Evolutionary conservation across 208 protist species (phyloP).

Genomic region (Crithidia sp.): DNA sequence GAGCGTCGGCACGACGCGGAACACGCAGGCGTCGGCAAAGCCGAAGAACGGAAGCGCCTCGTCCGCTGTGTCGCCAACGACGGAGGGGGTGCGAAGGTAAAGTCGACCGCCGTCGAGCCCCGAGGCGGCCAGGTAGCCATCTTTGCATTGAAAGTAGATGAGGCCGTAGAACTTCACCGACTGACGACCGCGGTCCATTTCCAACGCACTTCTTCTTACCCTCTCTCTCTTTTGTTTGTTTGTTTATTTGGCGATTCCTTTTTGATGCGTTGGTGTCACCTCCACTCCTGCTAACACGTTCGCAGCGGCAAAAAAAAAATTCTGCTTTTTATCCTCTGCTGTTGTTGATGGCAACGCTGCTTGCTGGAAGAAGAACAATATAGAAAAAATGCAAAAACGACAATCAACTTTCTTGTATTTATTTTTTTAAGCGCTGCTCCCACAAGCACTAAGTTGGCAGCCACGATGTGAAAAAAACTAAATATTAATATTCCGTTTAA

Average conservation of each 20-base stretch:
- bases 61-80: slow-evolving; percentile 44
- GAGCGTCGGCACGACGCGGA: slow-evolving; percentile 52
- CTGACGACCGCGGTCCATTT: slow-evolving; percentile 60
- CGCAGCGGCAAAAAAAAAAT: no score
- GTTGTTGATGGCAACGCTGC: no score
- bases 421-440: no score
- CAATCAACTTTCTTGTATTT: no score
- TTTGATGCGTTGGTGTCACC: background rate
- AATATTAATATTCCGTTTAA: no score
- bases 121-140: slow-evolving; percentile 65
- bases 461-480: no score
- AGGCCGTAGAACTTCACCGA: slow-evolving; percentile 60
- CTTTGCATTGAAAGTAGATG: slow-evolving; percentile 65
- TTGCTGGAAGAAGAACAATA: no score
- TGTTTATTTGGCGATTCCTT: background rate
- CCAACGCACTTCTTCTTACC: background rate
- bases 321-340: no score
- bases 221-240: background rate
- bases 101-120: slow-evolving; percentile 58
- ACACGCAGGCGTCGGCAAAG: slow-evolving; percentile 57
- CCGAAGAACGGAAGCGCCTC: slow-evolving; percentile 58
- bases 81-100: slow-evolving; percentile 42
- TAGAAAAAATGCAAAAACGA: no score
- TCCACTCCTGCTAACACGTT: no score
- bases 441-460: no score